A percentile compares a stretch with the other conserved stretches of the same genome.
Conservation (phyloP, 768 basidiomycete genomes). For the Leccinellum albellum region DNA sequence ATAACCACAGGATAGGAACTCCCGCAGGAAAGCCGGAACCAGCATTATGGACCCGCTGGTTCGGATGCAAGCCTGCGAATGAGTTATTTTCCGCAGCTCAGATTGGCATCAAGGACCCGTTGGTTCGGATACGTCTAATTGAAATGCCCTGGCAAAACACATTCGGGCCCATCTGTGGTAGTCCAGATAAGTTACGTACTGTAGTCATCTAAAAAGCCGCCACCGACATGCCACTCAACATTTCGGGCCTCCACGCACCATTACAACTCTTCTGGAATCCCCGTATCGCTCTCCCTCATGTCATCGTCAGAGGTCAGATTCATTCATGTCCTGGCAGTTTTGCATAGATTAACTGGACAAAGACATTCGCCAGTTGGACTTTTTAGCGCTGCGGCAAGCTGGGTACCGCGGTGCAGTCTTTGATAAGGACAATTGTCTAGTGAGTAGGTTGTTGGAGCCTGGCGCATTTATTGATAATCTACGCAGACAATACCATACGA, state of each 20-base stretch:
- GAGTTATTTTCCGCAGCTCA: no score
- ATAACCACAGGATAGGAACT: no score
- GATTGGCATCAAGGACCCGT: slow-evolving; percentile 24
- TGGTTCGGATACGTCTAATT: slow-evolving; percentile 28
- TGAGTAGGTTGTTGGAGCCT: slow-evolving; percentile 33
- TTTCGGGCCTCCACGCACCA: slow-evolving; percentile 66
- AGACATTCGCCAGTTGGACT: slow-evolving; percentile 87
- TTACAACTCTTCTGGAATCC: slow-evolving; percentile 69
- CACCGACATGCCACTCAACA: slow-evolving; percentile 72
- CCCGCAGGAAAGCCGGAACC: no score
- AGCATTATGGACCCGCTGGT: no score
- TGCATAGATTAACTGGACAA: slow-evolving; percentile 34
- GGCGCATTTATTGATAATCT: neutral
- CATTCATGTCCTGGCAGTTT: neutral
- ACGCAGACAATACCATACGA: slow-evolving; percentile 67
- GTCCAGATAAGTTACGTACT: no score
- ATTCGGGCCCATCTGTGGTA: no score
- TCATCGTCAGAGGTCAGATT: slow-evolving; percentile 61
- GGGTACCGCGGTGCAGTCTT: slow-evolving; percentile 91
- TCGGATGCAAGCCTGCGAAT: no score
- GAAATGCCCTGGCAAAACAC: slow-evolving; percentile 31
- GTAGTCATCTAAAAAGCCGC: no score
- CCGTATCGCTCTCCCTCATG: slow-evolving; percentile 60
- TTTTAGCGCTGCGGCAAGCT: slow-evolving; percentile 60
- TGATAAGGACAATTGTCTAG: slow-evolving; percentile 98